phyloP scores from a whole-genome alignment of 1,284 basidiomycete genomes.

The Naganishia liquefaciens region DNA sequence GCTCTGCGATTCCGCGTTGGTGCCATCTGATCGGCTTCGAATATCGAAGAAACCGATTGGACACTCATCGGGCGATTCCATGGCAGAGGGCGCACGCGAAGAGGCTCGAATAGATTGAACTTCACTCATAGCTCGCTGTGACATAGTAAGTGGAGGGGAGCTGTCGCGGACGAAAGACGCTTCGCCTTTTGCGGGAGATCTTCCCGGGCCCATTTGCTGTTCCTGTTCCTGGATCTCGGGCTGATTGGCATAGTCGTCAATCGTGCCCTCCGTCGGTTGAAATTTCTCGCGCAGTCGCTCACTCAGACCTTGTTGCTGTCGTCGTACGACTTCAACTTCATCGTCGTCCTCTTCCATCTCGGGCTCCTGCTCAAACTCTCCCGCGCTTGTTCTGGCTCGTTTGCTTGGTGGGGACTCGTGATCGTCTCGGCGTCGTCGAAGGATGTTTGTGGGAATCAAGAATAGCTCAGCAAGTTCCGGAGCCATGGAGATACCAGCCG shows the following conservation, averaged over 20 bases:
- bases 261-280: constrained; percentile 35
- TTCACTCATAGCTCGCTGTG: constrained; percentile 17
- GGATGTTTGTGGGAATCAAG: constrained; percentile 65
- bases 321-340: constrained; percentile 66
- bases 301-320: constrained; percentile 33
- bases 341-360: constrained; percentile 38
- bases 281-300: constrained; percentile 31
- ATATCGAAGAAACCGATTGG: constrained; percentile 69
- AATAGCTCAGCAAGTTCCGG: constrained; percentile 81
- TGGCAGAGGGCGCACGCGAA: constrained; percentile 19
- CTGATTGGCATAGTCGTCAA: constrained; percentile 32
- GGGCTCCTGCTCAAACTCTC: constrained; percentile 22
- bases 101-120: constrained; percentile 10
- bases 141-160: neutral
- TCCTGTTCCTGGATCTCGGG: neutral
- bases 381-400: constrained; percentile 36
- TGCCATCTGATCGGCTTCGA: constrained; percentile 55
- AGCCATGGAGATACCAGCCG: constrained; percentile 58
- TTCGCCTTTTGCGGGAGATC: constrained; percentile 3
- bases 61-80: constrained; percentile 52
- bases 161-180: neutral
- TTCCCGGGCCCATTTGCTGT: neutral
- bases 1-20: constrained; percentile 37
- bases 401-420: constrained; percentile 48
- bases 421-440: constrained; percentile 57